Evolutionary conservation across 2,329 filamentous ascomycete species (phyloP), one percentile per base, ranked within the genome.

Genomic region (Xylariaceae sp.): DNA sequence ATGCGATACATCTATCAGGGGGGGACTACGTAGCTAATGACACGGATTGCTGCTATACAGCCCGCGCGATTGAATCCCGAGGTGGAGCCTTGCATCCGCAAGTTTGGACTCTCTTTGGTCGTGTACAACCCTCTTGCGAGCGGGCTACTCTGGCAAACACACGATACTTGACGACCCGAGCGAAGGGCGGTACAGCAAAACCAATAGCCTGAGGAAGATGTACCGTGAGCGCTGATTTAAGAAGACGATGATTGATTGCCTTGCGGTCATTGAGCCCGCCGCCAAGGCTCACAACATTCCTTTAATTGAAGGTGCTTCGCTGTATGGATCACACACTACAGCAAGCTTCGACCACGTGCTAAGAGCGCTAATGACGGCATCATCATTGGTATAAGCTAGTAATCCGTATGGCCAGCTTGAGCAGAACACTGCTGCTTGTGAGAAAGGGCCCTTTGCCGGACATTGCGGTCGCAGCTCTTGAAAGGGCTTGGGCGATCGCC

Each of bases 51-150:
- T n/a, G n/a, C n/a, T 8, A 29, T 29, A 7, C 20, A 36, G 34
- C 34, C 20, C 60, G 71, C 1, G 54, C 54, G 1, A 60, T 69
- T 2, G 69, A 73, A 50, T 49, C 56, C n/a, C 2, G 71, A 73
- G 50, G 56, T 74, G 3, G 55, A 74, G 34, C 65, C 65, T 2
- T 69, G 67, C 41, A 60, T 74, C 12, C 60, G 70, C 3, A 52
- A 70, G 22, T 70, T 73, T 43, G 65, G 63, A 14, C 65, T 74
- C 3, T 59, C 66, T 0, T 64, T 71, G 36, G 70, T 72, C 47
- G 58, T 50, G 6, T 72, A 62, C 54, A 65, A 68, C 16, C 71
- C 70, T 0, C 52, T 76, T 0, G 72, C 71, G 1, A 72, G 71
- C 6, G 72, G 73, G 1, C 67, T 71, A 22, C 10, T 72, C 72